phyloP scores from a whole-genome alignment of 1,139 yeast species.

The Arxiozyma telluris region DNA sequence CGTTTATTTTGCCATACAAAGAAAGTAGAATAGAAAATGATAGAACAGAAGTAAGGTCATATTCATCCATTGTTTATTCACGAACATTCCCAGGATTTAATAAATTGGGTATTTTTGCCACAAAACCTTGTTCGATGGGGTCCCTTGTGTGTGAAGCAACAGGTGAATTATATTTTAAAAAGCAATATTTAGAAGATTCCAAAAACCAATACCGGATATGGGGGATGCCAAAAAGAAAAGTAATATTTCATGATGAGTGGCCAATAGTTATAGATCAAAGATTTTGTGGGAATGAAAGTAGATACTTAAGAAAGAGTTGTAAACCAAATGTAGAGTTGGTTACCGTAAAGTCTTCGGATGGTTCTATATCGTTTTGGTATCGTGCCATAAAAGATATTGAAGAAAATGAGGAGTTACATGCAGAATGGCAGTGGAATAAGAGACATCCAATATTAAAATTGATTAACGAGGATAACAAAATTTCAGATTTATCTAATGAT shows the following conservation, averaged over 20 bases:
- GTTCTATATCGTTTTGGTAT: slow-evolving; percentile 44
- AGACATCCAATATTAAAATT: slow-evolving; percentile 62
- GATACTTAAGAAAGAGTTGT: slow-evolving; percentile 73
- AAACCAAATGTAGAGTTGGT: slow-evolving; percentile 64
- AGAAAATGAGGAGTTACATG: slow-evolving; percentile 57
- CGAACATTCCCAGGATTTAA: slow-evolving; percentile 58
- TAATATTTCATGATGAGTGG: slow-evolving; percentile 42
- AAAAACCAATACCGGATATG: slow-evolving; percentile 71
- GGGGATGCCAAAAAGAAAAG: slow-evolving; percentile 81
- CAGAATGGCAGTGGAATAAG: slow-evolving; percentile 85
- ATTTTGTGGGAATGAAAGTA: slow-evolving; percentile 62
- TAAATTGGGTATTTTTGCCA: slow-evolving; percentile 54
- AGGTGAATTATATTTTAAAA: slow-evolving; percentile 65
- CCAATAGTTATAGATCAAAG: slow-evolving; percentile 72
- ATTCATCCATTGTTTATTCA: slow-evolving; percentile 29
- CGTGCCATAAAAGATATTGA: slow-evolving; percentile 50
- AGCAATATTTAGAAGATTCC: slow-evolving; percentile 52
- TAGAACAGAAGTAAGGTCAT: slow-evolving; percentile 28
- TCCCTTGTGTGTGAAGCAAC: slow-evolving; percentile 54
- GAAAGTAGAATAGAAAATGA: slow-evolving; percentile 14
- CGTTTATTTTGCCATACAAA: slow-evolving; percentile 23
- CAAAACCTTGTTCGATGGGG: slow-evolving; percentile 36
- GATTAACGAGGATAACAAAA: slow-evolving; percentile 33
- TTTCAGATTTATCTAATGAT: slow-evolving; percentile 37
- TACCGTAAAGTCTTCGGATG: slow-evolving; percentile 41